Evolutionary conservation across 2,329 filamentous ascomycete species (phyloP).

Genomic region (Hymenoscyphus scutula): DNA sequence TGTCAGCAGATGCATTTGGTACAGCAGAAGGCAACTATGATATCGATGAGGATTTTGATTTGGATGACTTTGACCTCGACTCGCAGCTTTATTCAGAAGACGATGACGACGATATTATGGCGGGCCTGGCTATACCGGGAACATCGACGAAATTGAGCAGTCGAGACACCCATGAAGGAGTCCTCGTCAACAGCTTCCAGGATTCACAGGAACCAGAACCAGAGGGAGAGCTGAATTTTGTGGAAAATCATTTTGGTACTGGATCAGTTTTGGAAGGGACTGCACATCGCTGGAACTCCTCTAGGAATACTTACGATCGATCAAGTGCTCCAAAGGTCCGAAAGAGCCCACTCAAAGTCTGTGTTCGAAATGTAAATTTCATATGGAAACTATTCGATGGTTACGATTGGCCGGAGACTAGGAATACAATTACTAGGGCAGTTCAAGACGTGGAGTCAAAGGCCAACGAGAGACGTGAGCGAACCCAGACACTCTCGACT

Average conservation of each 20-base stretch:
- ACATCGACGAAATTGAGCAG: slow-evolving; percentile 32
- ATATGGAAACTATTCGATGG: slow-evolving; percentile 99
- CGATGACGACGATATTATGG: slow-evolving; percentile 36
- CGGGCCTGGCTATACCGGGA: slow-evolving; percentile 31
- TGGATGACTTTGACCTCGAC: slow-evolving; percentile 41
- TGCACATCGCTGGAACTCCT: slow-evolving; percentile 78
- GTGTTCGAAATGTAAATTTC: slow-evolving; percentile 81
- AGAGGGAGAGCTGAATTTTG: slow-evolving; percentile 60
- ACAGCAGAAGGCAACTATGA: slow-evolving; percentile 60
- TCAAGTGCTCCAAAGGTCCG: slow-evolving; percentile 59
- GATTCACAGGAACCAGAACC: slow-evolving; percentile 47
- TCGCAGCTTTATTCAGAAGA: slow-evolving; percentile 49
- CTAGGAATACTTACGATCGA: slow-evolving; percentile 69
- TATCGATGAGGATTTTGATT: slow-evolving; percentile 61
- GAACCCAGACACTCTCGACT: slow-evolving; percentile 53
- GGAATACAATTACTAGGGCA: slow-evolving; percentile 81
- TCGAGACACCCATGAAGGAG: slow-evolving; percentile 45
- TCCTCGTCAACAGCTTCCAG: slow-evolving; percentile 44
- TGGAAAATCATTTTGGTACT: slow-evolving; percentile 74
- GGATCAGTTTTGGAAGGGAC: slow-evolving; percentile 60
- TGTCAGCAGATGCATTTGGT: slow-evolving; percentile 81
- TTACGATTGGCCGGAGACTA: slow-evolving; percentile 90
- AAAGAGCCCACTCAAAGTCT: slow-evolving; percentile 71
- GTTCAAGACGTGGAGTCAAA: slow-evolving; percentile 84
- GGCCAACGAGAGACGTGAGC: slow-evolving; percentile 70